A percentile compares a stretch with the other conserved stretches of the same genome.
phyloP scores from a whole-genome alignment of 345 rosid species.

The Raphanus sativus region DNA sequence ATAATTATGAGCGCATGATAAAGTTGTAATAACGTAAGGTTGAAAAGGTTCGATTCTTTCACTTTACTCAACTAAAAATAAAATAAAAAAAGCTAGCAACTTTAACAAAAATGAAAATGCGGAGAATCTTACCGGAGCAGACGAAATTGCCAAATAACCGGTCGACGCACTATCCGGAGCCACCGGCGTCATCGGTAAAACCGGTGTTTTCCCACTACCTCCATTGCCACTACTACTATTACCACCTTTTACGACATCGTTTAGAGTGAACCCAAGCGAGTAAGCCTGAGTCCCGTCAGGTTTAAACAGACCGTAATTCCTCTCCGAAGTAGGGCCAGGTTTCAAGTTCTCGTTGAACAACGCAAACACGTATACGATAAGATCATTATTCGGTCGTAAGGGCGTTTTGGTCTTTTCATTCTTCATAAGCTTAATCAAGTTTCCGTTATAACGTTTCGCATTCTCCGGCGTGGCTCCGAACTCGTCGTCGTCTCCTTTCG shows the following conservation, averaged over 20 bases:
- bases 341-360: conserved; percentile 94
- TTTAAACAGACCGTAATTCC: conserved; percentile 90
- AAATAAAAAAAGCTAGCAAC: background rate
- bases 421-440: conserved; percentile 61
- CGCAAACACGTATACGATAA: conserved; percentile 73
- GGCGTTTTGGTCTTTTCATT: conserved; percentile 75
- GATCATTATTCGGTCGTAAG: conserved; percentile 58
- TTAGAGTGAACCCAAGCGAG: conserved; percentile 39
- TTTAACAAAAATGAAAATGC: conserved; percentile 13
- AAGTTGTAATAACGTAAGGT: background rate
- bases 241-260: conserved; percentile 40
- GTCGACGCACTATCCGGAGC: conserved; percentile 37
- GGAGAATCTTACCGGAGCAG: conserved; percentile 42
- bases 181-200: conserved; percentile 24
- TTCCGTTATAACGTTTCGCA: conserved; percentile 84
- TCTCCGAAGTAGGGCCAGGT: conserved; percentile 92
- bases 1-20: conserved; percentile 3
- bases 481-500: conserved; percentile 86
- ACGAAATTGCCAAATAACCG: conserved; percentile 56
- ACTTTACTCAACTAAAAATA: background rate
- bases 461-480: conserved; percentile 77
- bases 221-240: background rate
- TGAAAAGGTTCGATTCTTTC: conserved; percentile 9
- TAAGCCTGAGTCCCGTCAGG: conserved; percentile 84
- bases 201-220: conserved; percentile 13